A percentile compares a stretch with the other conserved stretches of the same genome.
phyloP scores from a whole-genome alignment of 1,139 yeast species.

The Diutina pseudorugosa region DNA sequence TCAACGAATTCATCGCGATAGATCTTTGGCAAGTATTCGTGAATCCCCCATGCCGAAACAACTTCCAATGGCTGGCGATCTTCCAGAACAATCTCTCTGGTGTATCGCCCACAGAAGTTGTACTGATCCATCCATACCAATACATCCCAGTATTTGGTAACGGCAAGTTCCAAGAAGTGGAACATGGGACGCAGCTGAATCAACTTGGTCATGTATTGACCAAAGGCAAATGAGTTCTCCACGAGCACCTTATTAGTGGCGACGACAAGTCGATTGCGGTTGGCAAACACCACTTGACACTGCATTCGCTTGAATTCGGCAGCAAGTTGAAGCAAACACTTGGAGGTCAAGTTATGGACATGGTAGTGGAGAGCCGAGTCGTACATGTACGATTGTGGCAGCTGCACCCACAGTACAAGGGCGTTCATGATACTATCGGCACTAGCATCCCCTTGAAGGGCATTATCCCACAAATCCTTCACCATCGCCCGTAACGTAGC shows the following conservation, averaged over 20 bases:
- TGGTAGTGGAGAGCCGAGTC: conserved; percentile 78
- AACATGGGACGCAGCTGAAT: conserved; percentile 75
- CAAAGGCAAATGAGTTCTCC: conserved; percentile 85
- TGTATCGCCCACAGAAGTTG: conserved; percentile 78
- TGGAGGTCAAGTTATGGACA: conserved; percentile 75
- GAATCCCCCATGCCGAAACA: conserved; percentile 71
- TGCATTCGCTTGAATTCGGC: conserved; percentile 76
- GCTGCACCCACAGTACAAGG: conserved; percentile 81
- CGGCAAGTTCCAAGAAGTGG: conserved; percentile 64
- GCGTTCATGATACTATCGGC: conserved; percentile 83
- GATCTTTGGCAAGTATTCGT: conserved; percentile 59
- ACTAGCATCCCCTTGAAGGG: conserved; percentile 43
- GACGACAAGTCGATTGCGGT: conserved; percentile 60
- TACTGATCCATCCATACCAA: conserved; percentile 90
- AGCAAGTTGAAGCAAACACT: conserved; percentile 68
- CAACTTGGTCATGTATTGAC: conserved; percentile 75
- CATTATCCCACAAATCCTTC: conserved; percentile 92
- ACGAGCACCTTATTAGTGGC: conserved; percentile 70
- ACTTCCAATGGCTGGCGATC: conserved; percentile 49
- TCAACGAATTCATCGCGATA: conserved; percentile 77
- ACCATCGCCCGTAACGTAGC: conserved; percentile 61
- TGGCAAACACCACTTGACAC: conserved; percentile 68
- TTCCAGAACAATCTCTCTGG: conserved; percentile 42
- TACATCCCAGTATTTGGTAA: conserved; percentile 79
- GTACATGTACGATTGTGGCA: conserved; percentile 58